phyloP scores from a whole-genome alignment of 2,329 filamentous ascomycete species.

The Dryadomyces quercivorus region DNA sequence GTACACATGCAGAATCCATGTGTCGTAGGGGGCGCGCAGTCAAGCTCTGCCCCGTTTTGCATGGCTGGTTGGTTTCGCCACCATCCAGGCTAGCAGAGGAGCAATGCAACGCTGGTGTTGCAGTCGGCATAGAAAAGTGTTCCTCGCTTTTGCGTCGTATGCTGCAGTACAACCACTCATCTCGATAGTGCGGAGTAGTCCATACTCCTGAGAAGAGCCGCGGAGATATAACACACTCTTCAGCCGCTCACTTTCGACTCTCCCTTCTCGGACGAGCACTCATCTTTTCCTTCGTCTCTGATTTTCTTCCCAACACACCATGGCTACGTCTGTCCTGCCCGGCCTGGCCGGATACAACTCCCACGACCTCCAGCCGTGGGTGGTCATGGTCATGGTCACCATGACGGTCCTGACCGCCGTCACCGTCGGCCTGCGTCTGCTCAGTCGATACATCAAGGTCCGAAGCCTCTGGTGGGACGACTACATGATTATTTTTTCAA shows the following conservation, averaged over 20 bases:
- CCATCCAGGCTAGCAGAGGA: neutral
- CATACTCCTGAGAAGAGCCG: too few relatives aligned
- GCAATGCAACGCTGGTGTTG: neutral
- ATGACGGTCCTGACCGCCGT: constrained; percentile 28
- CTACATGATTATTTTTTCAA: constrained; percentile 34
- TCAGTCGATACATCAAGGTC: constrained; percentile 27
- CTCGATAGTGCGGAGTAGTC: neutral
- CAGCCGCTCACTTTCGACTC: too few relatives aligned
- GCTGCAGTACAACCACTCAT: neutral
- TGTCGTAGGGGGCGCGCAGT: too few relatives aligned
- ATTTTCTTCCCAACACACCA: neutral
- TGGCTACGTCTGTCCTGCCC: constrained; percentile 6
- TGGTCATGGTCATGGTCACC: constrained; percentile 24
- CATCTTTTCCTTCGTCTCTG: too few relatives aligned
- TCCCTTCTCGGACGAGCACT: too few relatives aligned
- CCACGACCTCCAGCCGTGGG: constrained; percentile 30
- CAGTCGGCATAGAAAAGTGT: neutral
- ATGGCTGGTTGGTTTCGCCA: neutral
- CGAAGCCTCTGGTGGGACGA: constrained; percentile 39
- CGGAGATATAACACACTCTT: too few relatives aligned
- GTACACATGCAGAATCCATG: too few relatives aligned
- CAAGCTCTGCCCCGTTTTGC: neutral
- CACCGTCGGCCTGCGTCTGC: constrained; percentile 26
- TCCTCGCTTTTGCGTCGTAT: neutral
- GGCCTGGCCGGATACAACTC: constrained; percentile 21